Evolutionary conservation across 129 eudicot genomes (phyloP).

Genomic region (Lonicera japonica): DNA sequence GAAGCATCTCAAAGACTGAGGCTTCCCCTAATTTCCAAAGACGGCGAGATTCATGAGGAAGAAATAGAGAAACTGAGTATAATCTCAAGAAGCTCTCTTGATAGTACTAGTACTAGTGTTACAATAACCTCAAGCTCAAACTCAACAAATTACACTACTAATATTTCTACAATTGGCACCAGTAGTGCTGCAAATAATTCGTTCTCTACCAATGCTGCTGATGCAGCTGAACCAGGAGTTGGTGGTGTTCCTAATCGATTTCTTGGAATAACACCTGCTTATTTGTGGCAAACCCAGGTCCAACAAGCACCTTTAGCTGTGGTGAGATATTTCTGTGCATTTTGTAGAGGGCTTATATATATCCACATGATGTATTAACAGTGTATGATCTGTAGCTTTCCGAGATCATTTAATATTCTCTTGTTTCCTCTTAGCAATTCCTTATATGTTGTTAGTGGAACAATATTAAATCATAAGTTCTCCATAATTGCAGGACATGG

Average conservation of each 20-base stretch:
- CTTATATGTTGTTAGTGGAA: background rate
- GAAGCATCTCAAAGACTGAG: conserved; percentile 96
- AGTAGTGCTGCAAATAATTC: conserved; percentile 30
- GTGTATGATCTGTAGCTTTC: conserved; percentile 1
- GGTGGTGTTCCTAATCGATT: conserved; percentile 95
- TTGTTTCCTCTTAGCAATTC: background rate
- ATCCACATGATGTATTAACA: background rate
- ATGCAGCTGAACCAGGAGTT: conserved; percentile 64
- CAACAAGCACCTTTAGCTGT: conserved; percentile 56
- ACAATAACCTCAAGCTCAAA: conserved; percentile 67
- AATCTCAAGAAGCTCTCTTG: conserved; percentile 92
- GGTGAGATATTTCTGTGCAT: conserved; percentile 34
- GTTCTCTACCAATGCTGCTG: conserved; percentile 28
- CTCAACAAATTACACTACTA: conserved; percentile 62
- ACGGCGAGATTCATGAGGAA: conserved; percentile 92
- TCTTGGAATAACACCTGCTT: conserved; percentile 85
- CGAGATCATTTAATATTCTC: background rate
- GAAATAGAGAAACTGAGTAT: conserved; percentile 93
- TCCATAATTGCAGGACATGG: conserved; percentile 54
- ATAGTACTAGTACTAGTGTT: conserved; percentile 72
- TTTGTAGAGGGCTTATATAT: background rate
- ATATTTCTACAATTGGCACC: conserved; percentile 33
- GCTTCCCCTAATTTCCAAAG: conserved; percentile 88
- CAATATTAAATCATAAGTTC: background rate
- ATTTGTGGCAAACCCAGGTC: conserved; percentile 87